Evolutionary conservation across 495 filamentous ascomycete species (phyloP).

Genomic region (Letharia columbiana): DNA sequence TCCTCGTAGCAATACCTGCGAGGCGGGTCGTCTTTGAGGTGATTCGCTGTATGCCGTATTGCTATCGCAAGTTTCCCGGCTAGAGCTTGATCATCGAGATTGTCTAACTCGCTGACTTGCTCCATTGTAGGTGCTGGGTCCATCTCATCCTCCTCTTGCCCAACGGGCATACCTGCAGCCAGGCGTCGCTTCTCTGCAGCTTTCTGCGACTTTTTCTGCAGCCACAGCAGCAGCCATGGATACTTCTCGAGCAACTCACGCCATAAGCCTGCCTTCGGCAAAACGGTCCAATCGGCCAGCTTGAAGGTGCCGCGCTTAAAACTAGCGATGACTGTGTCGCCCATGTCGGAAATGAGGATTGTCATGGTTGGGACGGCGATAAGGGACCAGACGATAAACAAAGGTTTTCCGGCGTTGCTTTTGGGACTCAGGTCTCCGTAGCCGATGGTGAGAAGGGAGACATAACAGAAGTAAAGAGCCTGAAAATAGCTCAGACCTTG

Average conservation of each 20-base stretch:
- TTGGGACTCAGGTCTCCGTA: slow-evolving; percentile 75
- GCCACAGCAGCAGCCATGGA: slow-evolving; percentile 35
- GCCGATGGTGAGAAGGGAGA: slow-evolving; percentile 75
- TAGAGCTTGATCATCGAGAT: slow-evolving; percentile 34
- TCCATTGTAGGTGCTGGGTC: slow-evolving; percentile 35
- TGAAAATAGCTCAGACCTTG: slow-evolving; percentile 68
- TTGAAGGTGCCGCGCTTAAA: slow-evolving; percentile 48
- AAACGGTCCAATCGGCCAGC: slow-evolving; percentile 50
- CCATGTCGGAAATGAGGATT: slow-evolving; percentile 55
- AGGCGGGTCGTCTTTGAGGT: slow-evolving; percentile 34
- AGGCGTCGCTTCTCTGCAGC: slow-evolving; percentile 38
- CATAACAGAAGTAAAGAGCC: slow-evolving; percentile 74
- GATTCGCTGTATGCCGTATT: slow-evolving; percentile 43
- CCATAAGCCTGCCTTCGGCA: slow-evolving; percentile 48
- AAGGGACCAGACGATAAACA: slow-evolving; percentile 82
- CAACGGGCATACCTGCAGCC: slow-evolving; percentile 40
- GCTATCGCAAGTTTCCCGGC: slow-evolving; percentile 45
- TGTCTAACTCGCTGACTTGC: slow-evolving; percentile 35
- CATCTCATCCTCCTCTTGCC: slow-evolving; percentile 28
- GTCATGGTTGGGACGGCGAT: slow-evolving; percentile 62
- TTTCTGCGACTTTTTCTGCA: slow-evolving; percentile 30
- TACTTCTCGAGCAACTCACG: slow-evolving; percentile 33
- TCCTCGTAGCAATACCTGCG: slow-evolving; percentile 54
- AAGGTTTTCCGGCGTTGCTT: slow-evolving; percentile 66
- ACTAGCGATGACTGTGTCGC: slow-evolving; percentile 48